Evolutionary conservation across 75 land plant species (phyloP), one percentile per base, ranked within the genome.

Genomic region (Picea glauca): DNA sequence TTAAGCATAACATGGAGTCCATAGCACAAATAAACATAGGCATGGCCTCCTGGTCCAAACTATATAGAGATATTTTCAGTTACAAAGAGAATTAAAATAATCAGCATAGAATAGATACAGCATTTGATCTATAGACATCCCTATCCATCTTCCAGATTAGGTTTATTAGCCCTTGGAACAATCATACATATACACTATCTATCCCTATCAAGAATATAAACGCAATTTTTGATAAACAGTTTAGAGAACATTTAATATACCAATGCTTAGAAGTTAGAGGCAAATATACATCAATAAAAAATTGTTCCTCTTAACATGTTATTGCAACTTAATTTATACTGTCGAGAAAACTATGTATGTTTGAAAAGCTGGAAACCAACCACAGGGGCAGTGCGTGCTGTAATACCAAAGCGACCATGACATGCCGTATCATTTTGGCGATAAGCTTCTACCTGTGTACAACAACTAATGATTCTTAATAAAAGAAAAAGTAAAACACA

Each of bases 11-110:
- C 79, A 79, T 98, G 96, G 30, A 91, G 82, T 58, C 99, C 99
- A 87, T 98, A 98, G 85, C 99, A 98, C 20, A 98, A 81, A 72
- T 91, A 98, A 0, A 95, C 96, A 81, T 98, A 95, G 0, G 99
- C 93, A 87, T 90, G 99, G n/a, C 99, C 99, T 77, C 99, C 99
- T 46, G 89, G 89, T 60, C 98, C 93, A 93, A 98, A 98, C 99
- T 96, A 80, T n/a, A 62, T 30, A 33, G 18, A 2, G 33, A 75
- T 26, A 75, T n/a, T 21, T n/a, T 46, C 21, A 2, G 43, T 43
- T 35, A 70, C 54, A 70, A 40, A 32, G 23, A n/a, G 13, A 43
- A 70, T 40, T 40, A 43, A 21, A n/a, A 43, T 43, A 43, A 70
- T 0, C 54, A 40, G 74, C 50, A 43, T 43, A 20, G 13, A n/a